Conservation (phyloP, 352 stramenopile genomes). For the Globisporangium acanthophoron region DNA sequence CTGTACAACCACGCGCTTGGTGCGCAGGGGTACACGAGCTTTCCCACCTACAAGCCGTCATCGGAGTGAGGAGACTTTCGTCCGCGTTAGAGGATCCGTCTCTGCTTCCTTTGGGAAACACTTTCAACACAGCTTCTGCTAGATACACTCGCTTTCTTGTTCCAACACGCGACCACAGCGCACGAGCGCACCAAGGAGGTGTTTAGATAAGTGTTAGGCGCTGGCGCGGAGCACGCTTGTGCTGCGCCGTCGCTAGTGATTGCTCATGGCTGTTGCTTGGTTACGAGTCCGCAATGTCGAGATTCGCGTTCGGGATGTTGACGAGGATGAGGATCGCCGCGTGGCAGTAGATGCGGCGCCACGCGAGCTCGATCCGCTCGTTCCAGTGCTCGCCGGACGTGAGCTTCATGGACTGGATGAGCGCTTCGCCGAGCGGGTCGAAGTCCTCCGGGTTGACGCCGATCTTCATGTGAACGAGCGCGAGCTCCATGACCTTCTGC, state of each 20-base stretch:
- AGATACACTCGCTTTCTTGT: not conserved
- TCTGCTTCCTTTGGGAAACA: not conserved
- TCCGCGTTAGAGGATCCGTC: not conserved
- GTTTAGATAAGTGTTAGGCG: no score
- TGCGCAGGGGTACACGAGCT: slow-evolving; percentile 47
- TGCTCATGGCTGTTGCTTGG: slow-evolving; percentile 2
- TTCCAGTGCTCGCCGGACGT: slow-evolving; percentile 45
- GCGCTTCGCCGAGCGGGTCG: slow-evolving; percentile 45
- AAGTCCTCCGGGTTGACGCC: slow-evolving; percentile 64
- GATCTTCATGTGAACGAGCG: slow-evolving; percentile 61
- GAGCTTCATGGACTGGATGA: slow-evolving; percentile 54
- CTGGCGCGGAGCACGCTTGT: no score
- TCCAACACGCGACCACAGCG: not conserved
- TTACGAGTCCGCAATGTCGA: slow-evolving; percentile 34
- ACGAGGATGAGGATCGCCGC: slow-evolving; percentile 56
- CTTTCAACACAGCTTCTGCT: not conserved
- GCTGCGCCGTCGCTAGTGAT: not conserved
- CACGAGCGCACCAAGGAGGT: no score
- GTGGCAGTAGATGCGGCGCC: slow-evolving; percentile 58
- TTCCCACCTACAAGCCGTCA: slow-evolving; percentile 10
- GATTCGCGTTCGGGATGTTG: slow-evolving; percentile 44
- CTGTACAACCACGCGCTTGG: slow-evolving; percentile 36
- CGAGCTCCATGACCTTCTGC: slow-evolving; percentile 49
- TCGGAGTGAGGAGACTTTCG: not conserved
- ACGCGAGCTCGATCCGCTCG: slow-evolving; percentile 40